Percentiles rank a stretch among this genome's conserved stretches.
Conservation (phyloP, 1,139 yeast species). For the Pichia sp. region DNA sequence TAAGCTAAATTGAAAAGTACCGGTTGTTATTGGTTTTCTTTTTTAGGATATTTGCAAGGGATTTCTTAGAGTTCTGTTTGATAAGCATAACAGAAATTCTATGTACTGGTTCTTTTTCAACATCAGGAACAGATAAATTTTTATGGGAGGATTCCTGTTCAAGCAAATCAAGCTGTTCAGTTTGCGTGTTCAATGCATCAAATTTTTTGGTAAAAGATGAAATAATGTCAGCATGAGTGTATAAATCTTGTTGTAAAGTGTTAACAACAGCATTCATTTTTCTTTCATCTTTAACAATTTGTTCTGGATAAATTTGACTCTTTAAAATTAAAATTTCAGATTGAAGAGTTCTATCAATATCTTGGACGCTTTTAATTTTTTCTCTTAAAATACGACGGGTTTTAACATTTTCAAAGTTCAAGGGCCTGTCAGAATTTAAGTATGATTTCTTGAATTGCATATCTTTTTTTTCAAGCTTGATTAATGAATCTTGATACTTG, state of each 20-base stretch:
- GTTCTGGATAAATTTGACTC: conserved; percentile 22
- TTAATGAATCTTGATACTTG: conserved; percentile 5
- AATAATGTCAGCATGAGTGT: conserved; percentile 17
- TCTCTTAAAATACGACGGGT: conserved; percentile 16
- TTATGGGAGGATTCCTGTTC: neutral
- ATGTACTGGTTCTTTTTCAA: conserved; percentile 4
- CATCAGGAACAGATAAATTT: neutral
- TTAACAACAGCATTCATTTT: conserved; percentile 21
- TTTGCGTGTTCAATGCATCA: neutral
- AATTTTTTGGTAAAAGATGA: conserved; percentile 10
- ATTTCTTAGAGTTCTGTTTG: conserved; percentile 3
- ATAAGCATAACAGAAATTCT: conserved; percentile 5
- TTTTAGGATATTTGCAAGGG: conserved; percentile 5
- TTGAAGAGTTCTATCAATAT: conserved; percentile 18
- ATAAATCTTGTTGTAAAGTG: conserved; percentile 21
- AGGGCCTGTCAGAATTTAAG: conserved; percentile 11
- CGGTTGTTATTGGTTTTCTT: conserved; percentile 7
- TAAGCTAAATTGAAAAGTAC: conserved; percentile 1
- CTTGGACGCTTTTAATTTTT: conserved; percentile 13
- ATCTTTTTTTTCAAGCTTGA: conserved; percentile 2
- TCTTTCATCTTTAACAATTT: conserved; percentile 19
- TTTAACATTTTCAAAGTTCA: conserved; percentile 20
- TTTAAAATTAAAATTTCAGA: conserved; percentile 24
- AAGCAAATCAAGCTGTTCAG: neutral
- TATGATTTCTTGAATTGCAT: conserved; percentile 1